Percentiles rank a stretch among this genome's conserved stretches.
Conservation (phyloP, 352 stramenopile species). For the Elongisporangium undulatum region DNA sequence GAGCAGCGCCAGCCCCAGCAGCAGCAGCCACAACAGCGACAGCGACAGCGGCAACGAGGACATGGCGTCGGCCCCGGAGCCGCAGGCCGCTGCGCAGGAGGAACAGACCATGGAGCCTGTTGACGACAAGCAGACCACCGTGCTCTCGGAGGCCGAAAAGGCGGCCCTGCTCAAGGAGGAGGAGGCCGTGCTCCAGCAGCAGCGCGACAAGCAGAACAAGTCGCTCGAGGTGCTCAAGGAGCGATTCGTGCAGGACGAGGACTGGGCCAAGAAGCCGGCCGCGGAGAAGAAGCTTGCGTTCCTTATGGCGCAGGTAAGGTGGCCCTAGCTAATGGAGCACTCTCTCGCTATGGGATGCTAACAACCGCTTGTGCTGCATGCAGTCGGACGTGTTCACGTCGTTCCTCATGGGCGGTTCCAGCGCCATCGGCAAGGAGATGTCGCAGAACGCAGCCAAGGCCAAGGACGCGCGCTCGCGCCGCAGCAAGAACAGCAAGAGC, state of each 20-base stretch:
- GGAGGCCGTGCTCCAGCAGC: constrained; percentile 60
- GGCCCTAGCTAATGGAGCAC: background rate
- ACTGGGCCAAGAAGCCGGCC: constrained; percentile 38
- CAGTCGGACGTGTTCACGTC: constrained; percentile 85
- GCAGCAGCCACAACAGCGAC: constrained; percentile 16
- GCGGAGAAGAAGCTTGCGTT: constrained; percentile 82
- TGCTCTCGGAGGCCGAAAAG: constrained; percentile 57
- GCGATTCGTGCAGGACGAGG: constrained; percentile 43
- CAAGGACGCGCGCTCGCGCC: constrained; percentile 43
- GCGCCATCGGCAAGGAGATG: constrained; percentile 76
- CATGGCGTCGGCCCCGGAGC: constrained; percentile 6
- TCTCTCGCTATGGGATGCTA: background rate
- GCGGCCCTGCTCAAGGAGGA: constrained; percentile 60
- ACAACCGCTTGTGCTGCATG: background rate
- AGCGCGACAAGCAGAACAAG: constrained; percentile 74
- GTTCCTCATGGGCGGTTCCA: constrained; percentile 84
- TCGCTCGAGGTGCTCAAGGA: constrained; percentile 70
- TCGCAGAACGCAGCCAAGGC: constrained; percentile 34
- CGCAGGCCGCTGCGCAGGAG: constrained; percentile 2
- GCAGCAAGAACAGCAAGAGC: constrained; percentile 42
- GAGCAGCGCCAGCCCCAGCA: constrained; percentile 23
- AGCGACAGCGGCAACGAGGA: constrained; percentile 16
- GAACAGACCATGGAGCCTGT: constrained; percentile 9
- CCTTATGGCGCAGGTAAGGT: constrained; percentile 70
- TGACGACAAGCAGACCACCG: constrained; percentile 27